Percentiles rank a stretch among this genome's conserved stretches.
phyloP scores from a whole-genome alignment of 768 basidiomycete genomes.

The Dacryopinax spathularia region DNA sequence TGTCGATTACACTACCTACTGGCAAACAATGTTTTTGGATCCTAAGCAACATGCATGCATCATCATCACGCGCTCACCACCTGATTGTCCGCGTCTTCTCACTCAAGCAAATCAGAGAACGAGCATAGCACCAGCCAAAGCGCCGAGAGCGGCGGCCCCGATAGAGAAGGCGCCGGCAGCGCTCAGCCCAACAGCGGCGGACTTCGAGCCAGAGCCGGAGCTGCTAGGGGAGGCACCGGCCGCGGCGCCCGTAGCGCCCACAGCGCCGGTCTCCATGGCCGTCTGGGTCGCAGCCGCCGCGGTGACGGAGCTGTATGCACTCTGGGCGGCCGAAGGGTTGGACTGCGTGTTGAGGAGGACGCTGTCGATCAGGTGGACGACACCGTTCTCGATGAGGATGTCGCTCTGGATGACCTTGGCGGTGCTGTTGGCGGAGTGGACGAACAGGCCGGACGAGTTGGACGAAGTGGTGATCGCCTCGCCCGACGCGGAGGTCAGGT shows the following conservation, averaged over 20 bases:
- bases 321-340: slow-evolving; percentile 35
- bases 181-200: slow-evolving; percentile 5
- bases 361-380: slow-evolving; percentile 46
- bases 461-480: slow-evolving; percentile 35
- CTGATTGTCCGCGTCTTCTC: neutral
- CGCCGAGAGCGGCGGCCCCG: neutral
- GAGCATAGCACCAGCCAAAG: neutral
- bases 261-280: slow-evolving; percentile 26
- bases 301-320: slow-evolving; percentile 27
- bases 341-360: slow-evolving; percentile 36
- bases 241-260: slow-evolving; percentile 21
- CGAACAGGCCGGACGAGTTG: slow-evolving; percentile 46
- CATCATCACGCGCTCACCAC: neutral
- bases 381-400: slow-evolving; percentile 51
- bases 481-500: slow-evolving; percentile 43
- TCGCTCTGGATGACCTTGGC: slow-evolving; percentile 46
- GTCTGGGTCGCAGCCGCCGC: slow-evolving; percentile 17
- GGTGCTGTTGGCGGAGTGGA: slow-evolving; percentile 31
- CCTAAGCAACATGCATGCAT: neutral
- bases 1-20: neutral
- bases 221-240: slow-evolving; percentile 5
- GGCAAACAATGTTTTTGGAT: neutral
- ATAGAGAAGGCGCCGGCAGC: neutral
- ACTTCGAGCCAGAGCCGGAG: neutral
- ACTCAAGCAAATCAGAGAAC: neutral